Base-by-base conservation (phyloP, 768 basidiomycete species). In the Mycena leptocephala region DNA sequence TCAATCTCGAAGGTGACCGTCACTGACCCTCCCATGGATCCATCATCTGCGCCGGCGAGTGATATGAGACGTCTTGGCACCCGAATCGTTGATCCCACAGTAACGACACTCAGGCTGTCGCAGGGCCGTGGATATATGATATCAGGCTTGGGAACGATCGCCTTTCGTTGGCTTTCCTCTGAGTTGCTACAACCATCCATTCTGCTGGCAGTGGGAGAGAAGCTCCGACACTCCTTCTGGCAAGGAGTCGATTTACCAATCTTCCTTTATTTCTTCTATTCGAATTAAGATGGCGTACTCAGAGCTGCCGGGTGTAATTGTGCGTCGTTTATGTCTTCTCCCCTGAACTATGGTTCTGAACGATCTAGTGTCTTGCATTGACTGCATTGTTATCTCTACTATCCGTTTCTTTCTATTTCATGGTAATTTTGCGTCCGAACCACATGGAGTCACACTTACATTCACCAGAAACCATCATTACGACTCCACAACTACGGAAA, bases 401-500 rank as follows among this genome's bases (percentile, higher is more conserved):
- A 9, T 56, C 75, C 13, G 70, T 76, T 24, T 35, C 30, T 20
- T 71, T 76, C 56, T 76, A 72, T 41, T 76, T 76, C 26, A 55
- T 76, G 63, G 75, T 72, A 28, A 33, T 26, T 16, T 16, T 39
- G 37, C 0, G 8, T 14, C 32, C 51, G 37, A n/a, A 22, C 51
- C 0, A 24, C 35, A n/a, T 14, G 28, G 26, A 41, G 9, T 6
- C 48, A 28, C 3, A 22, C 28, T n/a, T 24, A 35, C 13, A 51
- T 51, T 30, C 1, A 16, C 6, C 61, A 76, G 76, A 76, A 61
- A 68, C 58, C 76, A 35, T 76, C 76, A 16, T 69, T 76, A 55
- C 65, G 76, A 68, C 66, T 72, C 5, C 70, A 72, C 22, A 35
- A 68, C 7, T 83, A 82, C 78, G 75, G 70, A 39, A 80, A 79